Evolutionary conservation across 1,284 basidiomycete species (phyloP).

Genomic region (Melampsora abietis-canadensis): DNA sequence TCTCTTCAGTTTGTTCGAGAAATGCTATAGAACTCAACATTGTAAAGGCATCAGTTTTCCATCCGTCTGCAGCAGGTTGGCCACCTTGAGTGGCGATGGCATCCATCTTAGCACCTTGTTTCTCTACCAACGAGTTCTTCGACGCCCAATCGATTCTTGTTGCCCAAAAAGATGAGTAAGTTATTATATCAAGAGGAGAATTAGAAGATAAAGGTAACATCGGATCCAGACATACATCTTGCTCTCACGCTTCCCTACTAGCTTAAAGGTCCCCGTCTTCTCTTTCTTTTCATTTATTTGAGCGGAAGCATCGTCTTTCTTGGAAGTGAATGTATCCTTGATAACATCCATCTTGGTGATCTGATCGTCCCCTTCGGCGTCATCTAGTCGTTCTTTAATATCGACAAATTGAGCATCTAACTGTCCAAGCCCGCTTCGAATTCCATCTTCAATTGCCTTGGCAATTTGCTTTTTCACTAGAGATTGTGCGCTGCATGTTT

Average conservation of each 20-base stretch:
- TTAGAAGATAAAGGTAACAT: neutral
- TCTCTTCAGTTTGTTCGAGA: neutral
- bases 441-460: conserved; percentile 73
- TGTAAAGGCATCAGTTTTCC: conserved; percentile 40
- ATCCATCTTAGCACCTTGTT: conserved; percentile 23
- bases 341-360: conserved; percentile 41
- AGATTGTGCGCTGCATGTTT: conserved; percentile 42
- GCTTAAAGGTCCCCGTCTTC: conserved; percentile 40
- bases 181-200: neutral
- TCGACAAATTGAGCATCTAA: conserved; percentile 41
- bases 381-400: conserved; percentile 33
- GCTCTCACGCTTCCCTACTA: conserved; percentile 35
- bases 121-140: conserved; percentile 39
- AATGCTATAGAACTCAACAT: conserved; percentile 14
- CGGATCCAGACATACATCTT: conserved; percentile 18
- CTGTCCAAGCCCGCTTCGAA: conserved; percentile 67
- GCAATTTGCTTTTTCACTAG: conserved; percentile 87
- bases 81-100: neutral
- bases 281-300: conserved; percentile 28
- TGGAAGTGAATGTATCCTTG: conserved; percentile 34
- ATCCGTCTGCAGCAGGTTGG: neutral
- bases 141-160: conserved; percentile 41
- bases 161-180: neutral
- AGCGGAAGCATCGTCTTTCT: conserved; percentile 39
- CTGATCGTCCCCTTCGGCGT: conserved; percentile 35